phyloP scores from a whole-genome alignment of 1,139 yeast species.

The Debaryomyces nepalensis region DNA sequence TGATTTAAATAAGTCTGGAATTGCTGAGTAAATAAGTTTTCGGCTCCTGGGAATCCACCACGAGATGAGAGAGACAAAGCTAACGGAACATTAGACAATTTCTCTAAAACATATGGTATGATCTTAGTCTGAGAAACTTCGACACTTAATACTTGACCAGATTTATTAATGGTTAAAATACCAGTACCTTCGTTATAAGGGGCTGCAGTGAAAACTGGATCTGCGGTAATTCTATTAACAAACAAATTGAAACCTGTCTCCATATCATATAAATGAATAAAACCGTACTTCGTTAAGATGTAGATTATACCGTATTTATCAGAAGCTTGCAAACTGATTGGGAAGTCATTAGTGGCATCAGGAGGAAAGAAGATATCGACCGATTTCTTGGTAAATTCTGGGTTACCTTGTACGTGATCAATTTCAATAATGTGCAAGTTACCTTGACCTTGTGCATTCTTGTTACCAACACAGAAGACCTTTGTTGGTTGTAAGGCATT shows the following conservation, averaged over 20 bases:
- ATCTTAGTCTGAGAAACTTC: constrained; percentile 85
- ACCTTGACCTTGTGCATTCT: constrained; percentile 84
- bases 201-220: constrained; percentile 92
- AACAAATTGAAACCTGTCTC: constrained; percentile 92
- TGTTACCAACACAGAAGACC: constrained; percentile 88
- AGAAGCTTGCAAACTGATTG: constrained; percentile 88
- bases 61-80: constrained; percentile 91
- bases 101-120: constrained; percentile 87
- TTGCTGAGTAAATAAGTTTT: constrained; percentile 86
- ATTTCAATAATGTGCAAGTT: constrained; percentile 93
- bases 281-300: constrained; percentile 92
- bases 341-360: constrained; percentile 96
- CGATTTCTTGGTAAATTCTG: constrained; percentile 85
- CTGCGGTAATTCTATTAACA: constrained; percentile 95
- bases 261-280: constrained; percentile 92
- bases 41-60: constrained; percentile 98
- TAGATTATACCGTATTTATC: constrained; percentile 85
- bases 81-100: constrained; percentile 81
- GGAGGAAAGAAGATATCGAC: constrained; percentile 97
- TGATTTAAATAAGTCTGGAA: constrained; percentile 82
- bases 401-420: constrained; percentile 87
- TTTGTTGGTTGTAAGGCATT: constrained; percentile 81
- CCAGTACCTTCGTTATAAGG: constrained; percentile 77
- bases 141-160: constrained; percentile 94
- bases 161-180: constrained; percentile 89